Conservation (phyloP, 371 early-diverging fungal species). For the Coemansia sp. region DNA sequence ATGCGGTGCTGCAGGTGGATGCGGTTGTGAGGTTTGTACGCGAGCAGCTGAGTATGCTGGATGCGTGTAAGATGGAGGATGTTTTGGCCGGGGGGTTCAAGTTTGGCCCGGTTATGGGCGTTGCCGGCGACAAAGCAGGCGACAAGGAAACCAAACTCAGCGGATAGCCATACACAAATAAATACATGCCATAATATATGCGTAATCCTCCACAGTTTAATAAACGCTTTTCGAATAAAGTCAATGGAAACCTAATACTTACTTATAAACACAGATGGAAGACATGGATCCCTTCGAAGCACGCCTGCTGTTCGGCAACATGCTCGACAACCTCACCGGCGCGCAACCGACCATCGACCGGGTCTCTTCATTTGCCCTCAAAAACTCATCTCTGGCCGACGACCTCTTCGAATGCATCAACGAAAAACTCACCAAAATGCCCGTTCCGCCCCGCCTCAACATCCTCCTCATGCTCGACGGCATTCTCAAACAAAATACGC, state of each 20-base stretch:
- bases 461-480: constrained; percentile 75
- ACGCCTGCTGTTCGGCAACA: constrained; percentile 62
- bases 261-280: constrained; percentile 16
- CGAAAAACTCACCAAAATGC: constrained; percentile 68
- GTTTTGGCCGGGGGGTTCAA: constrained; percentile 35
- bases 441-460: constrained; percentile 60
- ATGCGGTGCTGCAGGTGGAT: constrained; percentile 28
- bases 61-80: constrained; percentile 16
- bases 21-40: constrained; percentile 34
- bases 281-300: constrained; percentile 80
- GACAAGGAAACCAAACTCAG: no score
- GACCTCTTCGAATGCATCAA: constrained; percentile 74
- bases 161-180: not conserved
- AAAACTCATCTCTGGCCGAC: constrained; percentile 65
- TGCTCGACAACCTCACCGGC: constrained; percentile 70
- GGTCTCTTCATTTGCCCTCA: constrained; percentile 67
- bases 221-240: no score
- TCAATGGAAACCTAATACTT: not conserved
- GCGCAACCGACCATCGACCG: constrained; percentile 74
- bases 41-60: constrained; percentile 32
- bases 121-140: no score
- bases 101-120: constrained; percentile 28
- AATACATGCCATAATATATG: not conserved
- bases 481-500: constrained; percentile 58
- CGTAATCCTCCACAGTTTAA: no score